A percentile compares a stretch with the other conserved stretches of the same genome.
Conservation (phyloP, 805 yeast species). For the Starmerella riodocensis region DNA sequence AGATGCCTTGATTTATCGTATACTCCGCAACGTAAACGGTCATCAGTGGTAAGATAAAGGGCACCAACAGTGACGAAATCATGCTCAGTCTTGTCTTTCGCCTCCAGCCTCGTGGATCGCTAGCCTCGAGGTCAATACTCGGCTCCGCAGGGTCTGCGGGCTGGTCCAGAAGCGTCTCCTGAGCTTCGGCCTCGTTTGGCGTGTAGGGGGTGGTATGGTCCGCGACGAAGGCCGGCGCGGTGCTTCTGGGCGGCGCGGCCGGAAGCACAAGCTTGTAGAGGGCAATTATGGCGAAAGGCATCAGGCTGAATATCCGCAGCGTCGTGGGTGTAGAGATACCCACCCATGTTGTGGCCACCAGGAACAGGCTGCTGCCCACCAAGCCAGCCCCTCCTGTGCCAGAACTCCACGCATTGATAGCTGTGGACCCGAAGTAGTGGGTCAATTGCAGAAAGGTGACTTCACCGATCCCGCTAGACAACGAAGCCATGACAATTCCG, state of each 20-base stretch:
- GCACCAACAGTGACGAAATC: slow-evolving; percentile 25
- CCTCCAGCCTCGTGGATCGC: slow-evolving; percentile 2
- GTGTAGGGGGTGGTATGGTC: background rate
- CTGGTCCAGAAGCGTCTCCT: background rate
- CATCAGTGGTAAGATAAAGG: slow-evolving; percentile 69
- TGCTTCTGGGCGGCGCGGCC: slow-evolving; percentile 5
- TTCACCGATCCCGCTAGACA: slow-evolving; percentile 84
- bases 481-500: slow-evolving; percentile 69
- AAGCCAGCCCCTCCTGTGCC: slow-evolving; percentile 97
- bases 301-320: slow-evolving; percentile 41
- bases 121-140: background rate
- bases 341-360: slow-evolving; percentile 60
- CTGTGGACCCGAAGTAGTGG: slow-evolving; percentile 48
- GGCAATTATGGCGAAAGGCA: slow-evolving; percentile 26
- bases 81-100: slow-evolving; percentile 19
- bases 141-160: background rate
- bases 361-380: slow-evolving; percentile 54
- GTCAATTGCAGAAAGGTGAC: slow-evolving; percentile 77
- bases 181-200: background rate
- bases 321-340: slow-evolving; percentile 41
- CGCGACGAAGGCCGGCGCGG: no score
- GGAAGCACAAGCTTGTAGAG: slow-evolving; percentile 27
- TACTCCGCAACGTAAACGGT: slow-evolving; percentile 80
- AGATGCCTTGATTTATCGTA: slow-evolving; percentile 77
- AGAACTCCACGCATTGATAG: slow-evolving; percentile 76